A percentile compares a stretch with the other conserved stretches of the same genome.
These are phyloP conservation scores for Ettlia oleoabundans DNA, from an alignment of 139 green algal genomes.

Conservation along the genomic window DNA sequence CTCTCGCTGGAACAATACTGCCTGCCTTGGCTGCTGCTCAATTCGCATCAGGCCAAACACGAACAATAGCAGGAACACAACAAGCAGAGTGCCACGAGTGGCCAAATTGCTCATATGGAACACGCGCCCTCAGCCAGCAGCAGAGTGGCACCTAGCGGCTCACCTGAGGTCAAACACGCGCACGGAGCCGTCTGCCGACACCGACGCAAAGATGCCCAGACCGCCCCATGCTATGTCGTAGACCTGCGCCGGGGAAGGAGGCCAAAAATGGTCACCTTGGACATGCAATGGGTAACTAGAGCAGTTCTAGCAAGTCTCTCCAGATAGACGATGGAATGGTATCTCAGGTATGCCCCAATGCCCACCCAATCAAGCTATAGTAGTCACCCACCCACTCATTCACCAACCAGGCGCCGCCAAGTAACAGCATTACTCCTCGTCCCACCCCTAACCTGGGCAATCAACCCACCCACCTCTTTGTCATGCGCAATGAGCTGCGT, in stretches of 20 bases:
- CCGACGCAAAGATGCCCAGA: conserved; percentile 94
- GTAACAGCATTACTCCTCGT: conserved; percentile 81
- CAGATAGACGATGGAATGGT: too few relatives aligned
- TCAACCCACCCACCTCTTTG: conserved; percentile 45
- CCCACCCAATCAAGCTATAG: too few relatives aligned
- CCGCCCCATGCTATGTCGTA: conserved; percentile 98
- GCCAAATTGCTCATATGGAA: too few relatives aligned
- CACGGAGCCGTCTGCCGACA: conserved; percentile 93
- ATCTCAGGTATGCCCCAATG: too few relatives aligned
- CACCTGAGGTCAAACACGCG: conserved; percentile 95
- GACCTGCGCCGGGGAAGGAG: conserved; percentile 68
- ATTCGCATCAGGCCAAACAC: too few relatives aligned
- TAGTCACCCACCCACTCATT: not conserved
- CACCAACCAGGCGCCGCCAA: not conserved
- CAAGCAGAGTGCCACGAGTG: too few relatives aligned
- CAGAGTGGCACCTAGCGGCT: not conserved
- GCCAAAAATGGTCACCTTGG: not conserved
- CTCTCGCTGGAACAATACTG: too few relatives aligned
- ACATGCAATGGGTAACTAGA: too few relatives aligned
- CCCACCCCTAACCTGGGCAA: too few relatives aligned
- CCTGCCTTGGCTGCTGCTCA: too few relatives aligned
- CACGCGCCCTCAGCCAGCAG: too few relatives aligned
- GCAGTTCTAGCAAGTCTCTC: too few relatives aligned
- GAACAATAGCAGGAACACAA: not conserved
- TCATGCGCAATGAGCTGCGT: conserved; percentile 68